A percentile compares a stretch with the other conserved stretches of the same genome.
Conservation (phyloP, 495 filamentous ascomycete genomes). For the Aspergillus diversus region DNA sequence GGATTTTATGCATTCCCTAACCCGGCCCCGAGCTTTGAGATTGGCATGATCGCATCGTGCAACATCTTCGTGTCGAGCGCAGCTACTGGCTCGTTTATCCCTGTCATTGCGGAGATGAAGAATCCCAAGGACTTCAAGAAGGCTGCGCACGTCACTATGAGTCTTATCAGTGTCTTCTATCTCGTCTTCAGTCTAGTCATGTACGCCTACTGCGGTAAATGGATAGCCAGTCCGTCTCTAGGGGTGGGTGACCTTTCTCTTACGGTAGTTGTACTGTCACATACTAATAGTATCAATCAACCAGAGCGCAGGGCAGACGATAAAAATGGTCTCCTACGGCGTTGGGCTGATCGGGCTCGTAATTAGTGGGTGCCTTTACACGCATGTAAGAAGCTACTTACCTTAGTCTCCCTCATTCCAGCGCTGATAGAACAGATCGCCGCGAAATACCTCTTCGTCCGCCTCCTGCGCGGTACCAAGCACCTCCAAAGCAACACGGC, state of each 20-base stretch:
- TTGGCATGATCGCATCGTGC: constrained; percentile 42
- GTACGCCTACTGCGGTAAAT: constrained; percentile 70
- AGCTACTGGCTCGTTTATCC: constrained; percentile 69
- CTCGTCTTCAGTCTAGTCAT: constrained; percentile 52
- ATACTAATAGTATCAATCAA: not conserved
- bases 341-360: constrained; percentile 69
- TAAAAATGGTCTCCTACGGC: constrained; percentile 73
- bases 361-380: constrained; percentile 63
- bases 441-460: constrained; percentile 66
- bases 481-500: constrained; percentile 60
- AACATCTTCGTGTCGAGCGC: constrained; percentile 53
- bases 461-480: constrained; percentile 55
- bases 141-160: constrained; percentile 64
- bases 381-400: constrained; percentile 1
- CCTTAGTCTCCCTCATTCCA: not conserved
- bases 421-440: constrained; percentile 37
- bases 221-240: constrained; percentile 71
- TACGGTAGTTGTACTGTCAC: not conserved
- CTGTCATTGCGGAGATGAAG: constrained; percentile 77
- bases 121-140: constrained; percentile 66
- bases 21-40: constrained; percentile 39
- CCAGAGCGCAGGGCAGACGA: constrained; percentile 55
- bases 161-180: constrained; percentile 67
- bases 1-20: constrained; percentile 43
- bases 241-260: constrained; percentile 33